These are phyloP conservation scores for Setaria italica DNA, from an alignment of 202 grass and related monocot species.

Conservation along the genomic window DNA sequence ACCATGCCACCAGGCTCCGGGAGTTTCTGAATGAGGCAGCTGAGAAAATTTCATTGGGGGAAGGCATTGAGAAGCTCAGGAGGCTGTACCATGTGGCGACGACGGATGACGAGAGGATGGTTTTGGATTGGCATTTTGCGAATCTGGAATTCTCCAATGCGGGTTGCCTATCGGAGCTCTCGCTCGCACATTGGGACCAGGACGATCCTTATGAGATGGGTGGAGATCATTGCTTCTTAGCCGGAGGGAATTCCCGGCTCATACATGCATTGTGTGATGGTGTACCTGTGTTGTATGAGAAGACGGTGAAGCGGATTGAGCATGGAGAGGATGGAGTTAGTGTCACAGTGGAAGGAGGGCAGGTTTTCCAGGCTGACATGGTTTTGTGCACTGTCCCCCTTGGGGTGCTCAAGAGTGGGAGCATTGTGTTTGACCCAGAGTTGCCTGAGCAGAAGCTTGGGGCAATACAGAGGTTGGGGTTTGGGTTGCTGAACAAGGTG, in stretches of 20 bases:
- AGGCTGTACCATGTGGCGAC: conserved; percentile 73
- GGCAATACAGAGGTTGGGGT: conserved; percentile 78
- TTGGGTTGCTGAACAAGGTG: conserved; percentile 91
- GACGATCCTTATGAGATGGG: conserved; percentile 95
- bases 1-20: conserved; percentile 68
- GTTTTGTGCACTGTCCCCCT: conserved; percentile 84
- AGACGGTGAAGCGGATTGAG: conserved; percentile 70
- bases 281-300: conserved; percentile 77
- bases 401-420: conserved; percentile 76
- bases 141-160: conserved; percentile 97
- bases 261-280: conserved; percentile 75
- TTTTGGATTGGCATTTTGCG: conserved; percentile 93
- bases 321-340: conserved; percentile 64
- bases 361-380: conserved; percentile 89
- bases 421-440: conserved; percentile 70
- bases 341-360: conserved; percentile 63
- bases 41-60: conserved; percentile 74
- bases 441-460: conserved; percentile 72
- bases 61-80: conserved; percentile 72
- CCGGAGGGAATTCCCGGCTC: conserved; percentile 80
- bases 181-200: conserved; percentile 90
- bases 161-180: conserved; percentile 75
- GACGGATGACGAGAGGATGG: conserved; percentile 58
- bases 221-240: conserved; percentile 93
- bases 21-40: conserved; percentile 63